phyloP scores from a whole-genome alignment of 305 asterid species.

The Fraxinus paxiana region DNA sequence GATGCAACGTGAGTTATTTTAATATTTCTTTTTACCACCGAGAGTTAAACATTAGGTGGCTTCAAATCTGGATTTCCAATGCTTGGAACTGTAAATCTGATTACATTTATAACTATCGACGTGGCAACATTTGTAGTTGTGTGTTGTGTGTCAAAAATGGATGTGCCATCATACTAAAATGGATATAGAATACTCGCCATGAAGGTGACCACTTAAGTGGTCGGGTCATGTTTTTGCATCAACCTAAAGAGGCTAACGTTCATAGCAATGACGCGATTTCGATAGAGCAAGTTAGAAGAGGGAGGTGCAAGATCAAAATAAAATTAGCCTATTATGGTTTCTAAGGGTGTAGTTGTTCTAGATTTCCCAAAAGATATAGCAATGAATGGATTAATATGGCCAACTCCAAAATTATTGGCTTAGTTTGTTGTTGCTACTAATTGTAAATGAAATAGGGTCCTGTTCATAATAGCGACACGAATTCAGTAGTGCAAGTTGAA shows the following conservation, averaged over 20 bases:
- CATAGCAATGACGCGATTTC: background rate
- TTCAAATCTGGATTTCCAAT: background rate
- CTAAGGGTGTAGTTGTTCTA: background rate
- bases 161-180: background rate
- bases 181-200: background rate
- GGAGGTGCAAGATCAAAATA: too few relatives aligned
- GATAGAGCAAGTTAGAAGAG: background rate
- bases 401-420: background rate
- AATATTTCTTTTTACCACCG: background rate
- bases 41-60: background rate
- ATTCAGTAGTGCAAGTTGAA: background rate
- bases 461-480: background rate
- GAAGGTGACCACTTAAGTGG: background rate
- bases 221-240: background rate
- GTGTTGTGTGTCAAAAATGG: background rate
- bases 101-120: background rate
- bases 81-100: background rate
- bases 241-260: background rate
- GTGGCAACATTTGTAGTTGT: background rate
- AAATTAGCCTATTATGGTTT: background rate
- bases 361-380: background rate
- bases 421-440: background rate
- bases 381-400: background rate
- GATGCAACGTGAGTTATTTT: too few relatives aligned
- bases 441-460: background rate